These are phyloP conservation scores for Ilyonectria robusta DNA, from an alignment of 2,329 filamentous ascomycete genomes.

Conservation along the genomic window DNA sequence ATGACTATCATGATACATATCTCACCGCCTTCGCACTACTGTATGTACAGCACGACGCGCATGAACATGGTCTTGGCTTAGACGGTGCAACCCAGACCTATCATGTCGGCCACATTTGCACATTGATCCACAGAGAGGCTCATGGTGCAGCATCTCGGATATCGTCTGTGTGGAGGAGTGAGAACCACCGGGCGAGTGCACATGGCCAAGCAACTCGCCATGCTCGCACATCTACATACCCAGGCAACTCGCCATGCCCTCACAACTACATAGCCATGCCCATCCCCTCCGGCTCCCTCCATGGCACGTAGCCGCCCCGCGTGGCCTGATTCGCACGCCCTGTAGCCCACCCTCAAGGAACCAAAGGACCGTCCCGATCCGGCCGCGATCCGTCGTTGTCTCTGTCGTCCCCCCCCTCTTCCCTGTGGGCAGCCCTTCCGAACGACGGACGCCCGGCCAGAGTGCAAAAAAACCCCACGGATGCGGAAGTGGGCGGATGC, in stretches of 20 bases:
- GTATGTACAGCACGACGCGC: neutral
- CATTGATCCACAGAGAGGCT: constrained; percentile 11
- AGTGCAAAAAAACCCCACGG: constrained; percentile 3
- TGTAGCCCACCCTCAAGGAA: constrained; percentile 4
- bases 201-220: neutral
- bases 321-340: constrained; percentile 9
- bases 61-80: neutral
- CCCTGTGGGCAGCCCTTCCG: neutral
- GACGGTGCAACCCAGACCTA: neutral
- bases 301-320: constrained; percentile 16
- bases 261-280: neutral
- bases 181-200: neutral
- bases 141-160: neutral
- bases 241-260: neutral
- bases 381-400: neutral
- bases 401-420: neutral
- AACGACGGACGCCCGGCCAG: constrained; percentile 13
- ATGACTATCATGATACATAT: neutral
- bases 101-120: neutral
- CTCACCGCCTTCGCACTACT: neutral
- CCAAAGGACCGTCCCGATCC: constrained; percentile 21
- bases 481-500: constrained; percentile 13
- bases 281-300: neutral
- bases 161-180: neutral
- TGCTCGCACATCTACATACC: neutral